Conservation (phyloP, 1,139 yeast species). For the Yamadazyma membranifaciens region DNA sequence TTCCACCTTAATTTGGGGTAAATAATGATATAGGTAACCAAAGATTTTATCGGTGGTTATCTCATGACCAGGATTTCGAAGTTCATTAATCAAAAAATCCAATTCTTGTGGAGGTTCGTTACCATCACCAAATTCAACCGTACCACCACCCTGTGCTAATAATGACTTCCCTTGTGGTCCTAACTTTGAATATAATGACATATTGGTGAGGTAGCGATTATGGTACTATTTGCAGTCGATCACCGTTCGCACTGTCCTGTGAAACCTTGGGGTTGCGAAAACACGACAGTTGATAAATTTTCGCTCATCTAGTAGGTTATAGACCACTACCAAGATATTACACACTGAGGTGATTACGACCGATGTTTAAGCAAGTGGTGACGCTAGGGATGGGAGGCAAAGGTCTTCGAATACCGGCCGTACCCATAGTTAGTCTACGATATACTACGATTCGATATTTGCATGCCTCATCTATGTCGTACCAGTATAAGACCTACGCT, state of each 20-base stretch:
- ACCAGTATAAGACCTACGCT: slow-evolving; percentile 2
- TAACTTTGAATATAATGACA: slow-evolving; percentile 21
- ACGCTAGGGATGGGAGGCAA: no score
- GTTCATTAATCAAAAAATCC: slow-evolving; percentile 40
- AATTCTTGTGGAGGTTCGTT: slow-evolving; percentile 39
- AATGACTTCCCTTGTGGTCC: slow-evolving; percentile 26
- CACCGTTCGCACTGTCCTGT: neutral
- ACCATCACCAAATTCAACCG: neutral
- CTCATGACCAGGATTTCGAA: slow-evolving; percentile 32
- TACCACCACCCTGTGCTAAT: slow-evolving; percentile 5
- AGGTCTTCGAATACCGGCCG: neutral
- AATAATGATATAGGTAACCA: slow-evolving; percentile 56
- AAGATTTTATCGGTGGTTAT: slow-evolving; percentile 37
- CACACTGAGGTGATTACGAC: no score
- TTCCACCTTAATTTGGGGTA: slow-evolving; percentile 61
- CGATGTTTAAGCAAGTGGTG: no score
- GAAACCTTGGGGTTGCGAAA: slow-evolving; percentile 6
- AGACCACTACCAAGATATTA: no score
- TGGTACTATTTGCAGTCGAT: no score
- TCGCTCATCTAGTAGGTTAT: neutral
- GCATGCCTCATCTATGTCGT: neutral
- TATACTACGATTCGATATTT: neutral
- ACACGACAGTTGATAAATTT: slow-evolving; percentile 2
- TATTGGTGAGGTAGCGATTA: slow-evolving; percentile 7
- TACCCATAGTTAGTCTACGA: no score